phyloP scores from a whole-genome alignment of 768 basidiomycete genomes.

The Baorangia bicolor region DNA sequence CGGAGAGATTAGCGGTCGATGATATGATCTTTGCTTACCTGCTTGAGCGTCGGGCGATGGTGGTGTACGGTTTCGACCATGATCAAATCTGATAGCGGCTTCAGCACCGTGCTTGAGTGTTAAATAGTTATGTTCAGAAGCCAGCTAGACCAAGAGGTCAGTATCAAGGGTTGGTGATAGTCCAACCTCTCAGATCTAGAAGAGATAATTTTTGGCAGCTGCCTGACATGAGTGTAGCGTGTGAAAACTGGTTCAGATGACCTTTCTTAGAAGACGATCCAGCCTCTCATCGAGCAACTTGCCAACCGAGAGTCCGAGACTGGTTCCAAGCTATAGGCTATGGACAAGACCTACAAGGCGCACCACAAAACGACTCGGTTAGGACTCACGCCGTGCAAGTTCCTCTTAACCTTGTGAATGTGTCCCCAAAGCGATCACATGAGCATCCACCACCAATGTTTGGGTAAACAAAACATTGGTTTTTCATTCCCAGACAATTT shows the following conservation, averaged over 20 bases:
- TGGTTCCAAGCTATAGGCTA: neutral
- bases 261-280: neutral
- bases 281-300: neutral
- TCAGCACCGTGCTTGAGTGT: neutral
- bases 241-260: neutral
- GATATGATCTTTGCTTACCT: constrained; percentile 43
- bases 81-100: neutral
- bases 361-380: neutral
- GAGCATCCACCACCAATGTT: neutral
- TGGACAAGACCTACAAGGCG: neutral
- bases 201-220: neutral
- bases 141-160: neutral
- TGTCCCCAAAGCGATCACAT: constrained; percentile 4
- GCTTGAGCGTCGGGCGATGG: constrained; percentile 83
- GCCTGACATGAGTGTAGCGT: neutral
- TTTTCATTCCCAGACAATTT: neutral
- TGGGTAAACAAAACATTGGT: constrained; percentile 14
- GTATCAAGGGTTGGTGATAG: neutral
- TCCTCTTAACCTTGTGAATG: neutral
- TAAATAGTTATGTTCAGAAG: neutral
- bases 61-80: constrained; percentile 51
- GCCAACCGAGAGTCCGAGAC: neutral
- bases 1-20: neutral
- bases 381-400: neutral
- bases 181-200: neutral